Base-by-base conservation (phyloP, 495 filamentous ascomycete species). In the Talaromyces thailandensis region DNA sequence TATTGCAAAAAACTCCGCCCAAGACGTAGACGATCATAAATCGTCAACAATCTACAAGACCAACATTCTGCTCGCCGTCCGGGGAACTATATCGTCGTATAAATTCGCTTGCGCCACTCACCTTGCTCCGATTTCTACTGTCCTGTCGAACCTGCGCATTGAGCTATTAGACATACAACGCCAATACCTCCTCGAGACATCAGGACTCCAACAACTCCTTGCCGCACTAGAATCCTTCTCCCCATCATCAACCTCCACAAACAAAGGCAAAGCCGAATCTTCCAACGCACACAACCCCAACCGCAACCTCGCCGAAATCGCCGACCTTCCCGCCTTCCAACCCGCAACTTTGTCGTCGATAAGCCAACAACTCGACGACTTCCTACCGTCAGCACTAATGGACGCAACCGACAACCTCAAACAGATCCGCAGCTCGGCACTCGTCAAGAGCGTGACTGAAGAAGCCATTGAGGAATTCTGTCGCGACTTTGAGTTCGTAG, bases 371-470 rank as follows among this genome's bases (percentile, higher is more conserved):
- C 83, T 98, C 4, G 95, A 98, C 71, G 86, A 90, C 65, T 98
- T 96, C 74, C 80, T 98, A 23, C 92, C 93, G 0, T 93, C 90
- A 8, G 94, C 93, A 8, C 75, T 96, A 18, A 94, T 96, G 83
- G 94, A 98, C 70, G 91, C 93, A 3, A 82, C 86, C 62, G 86
- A 94, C 63, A 88, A 91, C 61, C 71, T 98, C 51, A 88, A 87
- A 65, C 77, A 81, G 12, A 73, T 98, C 12, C 84, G 85, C 63
- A 90, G 88, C 61, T 69, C 73, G 5, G 78, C 87, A 6, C 76
- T 96, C 50, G 86, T 87, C 16, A 83, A 87, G 45, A 82, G 87
- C 51, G 82, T 96, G 35, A 93, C 88, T 2, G 89, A 93, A 66
- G 85, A 91, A 67, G 93, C 92, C 0, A 91, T 92, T 0, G 88